Evolutionary conservation across 208 protist species (phyloP).

Genomic region (Strigomonas galati): DNA sequence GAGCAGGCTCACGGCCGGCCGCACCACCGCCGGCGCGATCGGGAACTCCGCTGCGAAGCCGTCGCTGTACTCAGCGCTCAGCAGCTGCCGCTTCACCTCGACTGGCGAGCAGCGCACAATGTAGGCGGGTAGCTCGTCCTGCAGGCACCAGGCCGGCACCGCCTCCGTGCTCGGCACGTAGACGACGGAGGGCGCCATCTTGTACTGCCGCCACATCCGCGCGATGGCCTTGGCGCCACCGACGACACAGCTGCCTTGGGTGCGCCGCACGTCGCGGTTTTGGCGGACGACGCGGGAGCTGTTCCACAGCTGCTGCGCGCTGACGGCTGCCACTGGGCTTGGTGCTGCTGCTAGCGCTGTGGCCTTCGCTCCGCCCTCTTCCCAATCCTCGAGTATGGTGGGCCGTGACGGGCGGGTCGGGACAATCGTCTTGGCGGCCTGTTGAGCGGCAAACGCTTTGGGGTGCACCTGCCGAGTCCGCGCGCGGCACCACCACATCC

Average conservation of each 20-base stretch:
- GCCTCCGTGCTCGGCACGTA: constrained; percentile 55
- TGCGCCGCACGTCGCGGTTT: constrained; percentile 39
- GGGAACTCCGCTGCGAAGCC: constrained; percentile 84
- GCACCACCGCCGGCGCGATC: constrained; percentile 17
- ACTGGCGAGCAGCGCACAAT: constrained; percentile 71
- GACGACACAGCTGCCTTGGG: constrained; percentile 64
- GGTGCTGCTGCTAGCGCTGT: constrained; percentile 13
- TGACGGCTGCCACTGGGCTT: constrained; percentile 25
- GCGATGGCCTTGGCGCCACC: constrained; percentile 66
- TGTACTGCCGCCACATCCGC: constrained; percentile 71
- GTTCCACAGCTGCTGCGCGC: constrained; percentile 59
- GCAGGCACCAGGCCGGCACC: constrained; percentile 65
- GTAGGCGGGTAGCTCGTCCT: constrained; percentile 54
- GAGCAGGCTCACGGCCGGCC: background rate
- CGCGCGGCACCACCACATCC: background rate
- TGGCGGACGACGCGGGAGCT: constrained; percentile 48
- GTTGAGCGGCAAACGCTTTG: background rate
- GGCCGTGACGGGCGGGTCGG: constrained; percentile 9
- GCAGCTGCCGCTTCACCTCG: constrained; percentile 56
- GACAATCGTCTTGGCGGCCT: background rate
- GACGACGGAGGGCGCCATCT: constrained; percentile 65
- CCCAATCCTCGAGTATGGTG: constrained; percentile 46
- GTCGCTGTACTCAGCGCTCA: constrained; percentile 76
- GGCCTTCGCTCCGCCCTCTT: constrained; percentile 12
- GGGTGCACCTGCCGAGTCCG: constrained; percentile 12